These are phyloP conservation scores for Diaporthe sp. DNA, from an alignment of 2,329 filamentous ascomycete genomes.

Conservation along the genomic window DNA sequence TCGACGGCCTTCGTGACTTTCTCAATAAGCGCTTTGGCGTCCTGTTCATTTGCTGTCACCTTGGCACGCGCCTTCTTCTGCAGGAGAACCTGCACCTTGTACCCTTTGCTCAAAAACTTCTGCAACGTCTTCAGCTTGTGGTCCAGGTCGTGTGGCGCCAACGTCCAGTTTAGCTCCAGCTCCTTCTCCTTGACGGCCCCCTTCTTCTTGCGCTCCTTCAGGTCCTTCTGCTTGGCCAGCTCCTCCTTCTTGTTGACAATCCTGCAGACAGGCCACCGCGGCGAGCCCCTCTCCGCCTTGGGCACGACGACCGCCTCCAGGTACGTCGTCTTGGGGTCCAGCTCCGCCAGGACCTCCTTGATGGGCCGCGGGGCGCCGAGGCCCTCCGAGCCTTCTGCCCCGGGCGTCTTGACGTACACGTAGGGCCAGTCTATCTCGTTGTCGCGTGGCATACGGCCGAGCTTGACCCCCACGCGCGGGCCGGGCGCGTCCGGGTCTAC, in stretches of 20 bases:
- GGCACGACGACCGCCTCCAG: conserved; percentile 60
- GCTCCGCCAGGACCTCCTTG: conserved; percentile 55
- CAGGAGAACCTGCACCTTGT: conserved; percentile 80
- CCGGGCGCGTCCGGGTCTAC: conserved; percentile 46
- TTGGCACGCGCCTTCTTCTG: conserved; percentile 75
- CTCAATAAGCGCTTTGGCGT: conserved; percentile 71
- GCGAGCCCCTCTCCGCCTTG: conserved; percentile 45
- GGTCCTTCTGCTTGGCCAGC: conserved; percentile 55
- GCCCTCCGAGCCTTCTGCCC: conserved; percentile 52
- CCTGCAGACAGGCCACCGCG: conserved; percentile 74
- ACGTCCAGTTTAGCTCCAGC: conserved; percentile 93
- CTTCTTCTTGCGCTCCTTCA: conserved; percentile 59
- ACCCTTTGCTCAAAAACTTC: conserved; percentile 80
- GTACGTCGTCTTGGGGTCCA: conserved; percentile 52
- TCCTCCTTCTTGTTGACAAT: conserved; percentile 72
- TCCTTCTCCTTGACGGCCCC: conserved; percentile 71
- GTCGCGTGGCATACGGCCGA: conserved; percentile 56
- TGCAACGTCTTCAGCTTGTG: conserved; percentile 77
- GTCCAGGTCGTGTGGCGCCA: conserved; percentile 80
- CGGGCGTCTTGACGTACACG: conserved; percentile 53
- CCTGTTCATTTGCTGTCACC: conserved; percentile 69
- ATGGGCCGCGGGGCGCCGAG: conserved; percentile 57
- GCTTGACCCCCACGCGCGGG: conserved; percentile 40
- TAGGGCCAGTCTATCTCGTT: conserved; percentile 58
- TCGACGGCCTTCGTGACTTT: conserved; percentile 56